Evolutionary conservation across 805 yeast species (phyloP).

Genomic region (Ogataea naganishii): DNA sequence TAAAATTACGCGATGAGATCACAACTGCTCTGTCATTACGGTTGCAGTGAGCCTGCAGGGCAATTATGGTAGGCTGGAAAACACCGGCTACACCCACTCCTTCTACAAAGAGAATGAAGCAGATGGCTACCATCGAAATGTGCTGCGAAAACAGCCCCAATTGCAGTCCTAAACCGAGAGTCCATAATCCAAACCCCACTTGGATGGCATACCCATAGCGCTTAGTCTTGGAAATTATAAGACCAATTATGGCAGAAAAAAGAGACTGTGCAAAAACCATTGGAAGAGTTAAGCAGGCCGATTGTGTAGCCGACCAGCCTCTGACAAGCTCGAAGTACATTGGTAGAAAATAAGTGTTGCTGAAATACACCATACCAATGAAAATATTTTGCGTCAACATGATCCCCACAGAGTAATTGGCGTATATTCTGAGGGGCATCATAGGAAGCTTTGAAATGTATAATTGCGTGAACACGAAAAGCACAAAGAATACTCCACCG

Average conservation of each 20-base stretch:
- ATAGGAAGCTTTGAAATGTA: constrained; percentile 41
- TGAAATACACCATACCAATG: constrained; percentile 40
- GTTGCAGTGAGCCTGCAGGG: constrained; percentile 42
- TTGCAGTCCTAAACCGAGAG: constrained; percentile 30
- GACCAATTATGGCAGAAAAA: constrained; percentile 35
- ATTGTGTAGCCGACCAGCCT: constrained; percentile 27
- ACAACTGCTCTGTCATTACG: constrained; percentile 50
- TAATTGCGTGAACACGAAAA: constrained; percentile 43
- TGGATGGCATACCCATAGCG: constrained; percentile 32
- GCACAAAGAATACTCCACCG: constrained; percentile 31
- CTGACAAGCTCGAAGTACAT: constrained; percentile 38
- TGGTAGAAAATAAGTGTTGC: constrained; percentile 40
- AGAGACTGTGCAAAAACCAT: constrained; percentile 34
- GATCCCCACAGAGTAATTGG: constrained; percentile 24
- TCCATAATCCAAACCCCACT: constrained; percentile 34
- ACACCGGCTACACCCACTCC: constrained; percentile 40
- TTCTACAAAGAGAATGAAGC: constrained; percentile 24
- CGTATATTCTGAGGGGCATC: constrained; percentile 41
- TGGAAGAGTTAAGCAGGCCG: constrained; percentile 35
- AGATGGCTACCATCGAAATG: constrained; percentile 25
- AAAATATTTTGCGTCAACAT: constrained; percentile 31
- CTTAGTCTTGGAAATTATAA: constrained; percentile 32
- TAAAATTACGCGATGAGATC: constrained; percentile 46
- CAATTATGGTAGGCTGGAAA: constrained; percentile 50
- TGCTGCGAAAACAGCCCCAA: constrained; percentile 23